Conservation (phyloP, 2,329 filamentous ascomycete genomes). For the Hymenotorrendiella dingleyae region DNA sequence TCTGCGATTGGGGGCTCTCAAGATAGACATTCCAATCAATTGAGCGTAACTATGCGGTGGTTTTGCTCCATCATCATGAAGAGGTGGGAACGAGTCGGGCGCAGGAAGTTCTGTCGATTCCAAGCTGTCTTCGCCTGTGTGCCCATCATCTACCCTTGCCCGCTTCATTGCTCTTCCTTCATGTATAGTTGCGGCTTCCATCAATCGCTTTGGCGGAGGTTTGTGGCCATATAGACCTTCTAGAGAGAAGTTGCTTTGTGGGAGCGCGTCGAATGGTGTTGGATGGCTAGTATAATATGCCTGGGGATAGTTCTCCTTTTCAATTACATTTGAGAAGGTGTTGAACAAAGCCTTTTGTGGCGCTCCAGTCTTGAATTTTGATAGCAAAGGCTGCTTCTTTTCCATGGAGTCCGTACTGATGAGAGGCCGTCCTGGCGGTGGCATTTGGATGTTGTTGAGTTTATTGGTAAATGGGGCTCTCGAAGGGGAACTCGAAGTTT, state of each 20-base stretch:
- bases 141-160: slow-evolving; percentile 49
- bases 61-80: slow-evolving; percentile 83
- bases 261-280: slow-evolving; percentile 28
- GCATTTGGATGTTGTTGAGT: slow-evolving; percentile 62
- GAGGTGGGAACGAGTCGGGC: slow-evolving; percentile 62
- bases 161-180: slow-evolving; percentile 65
- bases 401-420: slow-evolving; percentile 61
- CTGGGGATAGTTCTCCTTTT: slow-evolving; percentile 51
- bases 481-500: slow-evolving; percentile 51
- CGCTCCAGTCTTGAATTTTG: slow-evolving; percentile 44
- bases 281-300: slow-evolving; percentile 45
- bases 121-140: slow-evolving; percentile 34
- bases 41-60: slow-evolving; percentile 90
- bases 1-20: slow-evolving; percentile 75
- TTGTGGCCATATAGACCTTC: slow-evolving; percentile 48
- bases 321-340: slow-evolving; percentile 32
- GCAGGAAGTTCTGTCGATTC: slow-evolving; percentile 31
- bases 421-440: slow-evolving; percentile 51
- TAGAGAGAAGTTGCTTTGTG: slow-evolving; percentile 40
- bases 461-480: slow-evolving; percentile 57
- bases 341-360: slow-evolving; percentile 48
- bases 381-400: slow-evolving; percentile 57
- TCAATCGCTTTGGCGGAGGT: slow-evolving; percentile 53
- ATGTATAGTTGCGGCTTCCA: slow-evolving; percentile 68
- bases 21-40: slow-evolving; percentile 93